A percentile compares a stretch with the other conserved stretches of the same genome.
Evolutionary conservation across 176 grass and related monocot species (phyloP).

Genomic region (Triticum urartu): DNA sequence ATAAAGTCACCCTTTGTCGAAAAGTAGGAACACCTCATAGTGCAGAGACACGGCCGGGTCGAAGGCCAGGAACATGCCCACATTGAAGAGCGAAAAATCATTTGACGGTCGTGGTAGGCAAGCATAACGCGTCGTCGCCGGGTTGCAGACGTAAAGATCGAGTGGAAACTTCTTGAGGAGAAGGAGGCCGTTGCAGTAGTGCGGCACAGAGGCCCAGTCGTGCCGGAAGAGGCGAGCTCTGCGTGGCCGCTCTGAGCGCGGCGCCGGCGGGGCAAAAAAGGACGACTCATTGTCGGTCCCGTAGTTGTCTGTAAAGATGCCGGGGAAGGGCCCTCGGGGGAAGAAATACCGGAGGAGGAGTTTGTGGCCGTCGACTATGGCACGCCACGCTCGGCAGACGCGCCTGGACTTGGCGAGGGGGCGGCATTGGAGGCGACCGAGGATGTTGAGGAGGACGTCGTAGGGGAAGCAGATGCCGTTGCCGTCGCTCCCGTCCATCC

Average conservation of each 20-base stretch:
- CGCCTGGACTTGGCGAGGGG: background rate
- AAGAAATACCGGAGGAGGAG: background rate
- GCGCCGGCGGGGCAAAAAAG: background rate
- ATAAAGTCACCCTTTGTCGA: too few species aligned
- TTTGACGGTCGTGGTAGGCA: background rate
- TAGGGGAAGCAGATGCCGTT: background rate
- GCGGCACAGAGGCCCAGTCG: background rate
- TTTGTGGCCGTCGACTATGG: background rate
- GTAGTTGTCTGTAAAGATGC: background rate
- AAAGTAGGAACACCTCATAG: background rate
- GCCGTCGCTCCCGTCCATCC: background rate
- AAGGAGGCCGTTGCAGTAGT: background rate
- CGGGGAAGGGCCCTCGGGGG: background rate
- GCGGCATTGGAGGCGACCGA: background rate
- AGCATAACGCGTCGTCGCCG: background rate
- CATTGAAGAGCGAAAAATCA: background rate
- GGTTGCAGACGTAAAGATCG: background rate
- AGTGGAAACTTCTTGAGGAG: background rate
- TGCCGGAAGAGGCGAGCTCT: background rate
- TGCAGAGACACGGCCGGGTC: background rate
- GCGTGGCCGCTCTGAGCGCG: background rate
- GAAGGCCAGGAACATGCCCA: background rate
- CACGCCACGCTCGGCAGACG: background rate
- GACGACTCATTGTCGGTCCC: background rate
- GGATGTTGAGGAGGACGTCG: background rate